These are phyloP conservation scores for Protomyces pachydermus DNA, from an alignment of 1,139 yeast species.

Conservation along the genomic window DNA sequence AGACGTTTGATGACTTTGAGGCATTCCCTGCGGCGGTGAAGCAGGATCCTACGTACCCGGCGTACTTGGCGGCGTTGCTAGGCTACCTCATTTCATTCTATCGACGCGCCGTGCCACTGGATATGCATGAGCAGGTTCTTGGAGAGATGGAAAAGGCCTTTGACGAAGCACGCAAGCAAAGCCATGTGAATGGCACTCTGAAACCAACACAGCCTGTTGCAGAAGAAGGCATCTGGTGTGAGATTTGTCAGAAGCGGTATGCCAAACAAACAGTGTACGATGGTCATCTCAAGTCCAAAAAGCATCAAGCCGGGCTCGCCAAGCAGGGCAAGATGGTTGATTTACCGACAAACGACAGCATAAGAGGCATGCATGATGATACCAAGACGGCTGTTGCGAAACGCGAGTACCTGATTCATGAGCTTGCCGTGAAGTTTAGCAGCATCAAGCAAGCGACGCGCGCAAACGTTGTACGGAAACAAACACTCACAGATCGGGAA, in stretches of 20 bases:
- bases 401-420: constrained; percentile 42
- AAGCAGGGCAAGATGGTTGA: neutral
- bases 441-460: constrained; percentile 49
- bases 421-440: constrained; percentile 42
- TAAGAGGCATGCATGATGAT: neutral
- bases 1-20: constrained; percentile 44
- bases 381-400: constrained; percentile 30
- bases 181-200: constrained; percentile 5
- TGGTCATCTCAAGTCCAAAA: constrained; percentile 70
- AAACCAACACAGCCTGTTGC: constrained; percentile 10
- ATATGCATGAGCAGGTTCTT: constrained; percentile 42
- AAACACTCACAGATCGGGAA: constrained; percentile 71
- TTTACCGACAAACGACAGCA: neutral
- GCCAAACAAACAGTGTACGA: constrained; percentile 60
- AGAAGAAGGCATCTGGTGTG: constrained; percentile 47
- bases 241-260: constrained; percentile 60
- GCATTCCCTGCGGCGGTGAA: constrained; percentile 35
- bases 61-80: constrained; percentile 46
- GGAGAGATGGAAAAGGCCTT: constrained; percentile 41
- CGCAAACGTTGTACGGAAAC: constrained; percentile 59
- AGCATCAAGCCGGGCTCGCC: constrained; percentile 48
- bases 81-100: constrained; percentile 49
- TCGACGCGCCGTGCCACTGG: constrained; percentile 51
- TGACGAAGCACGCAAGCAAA: constrained; percentile 36
- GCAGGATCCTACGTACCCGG: constrained; percentile 41